Evolutionary conservation across 192 early-diverging fungal species (phyloP).

Genomic region (Backusella mclennaniae): DNA sequence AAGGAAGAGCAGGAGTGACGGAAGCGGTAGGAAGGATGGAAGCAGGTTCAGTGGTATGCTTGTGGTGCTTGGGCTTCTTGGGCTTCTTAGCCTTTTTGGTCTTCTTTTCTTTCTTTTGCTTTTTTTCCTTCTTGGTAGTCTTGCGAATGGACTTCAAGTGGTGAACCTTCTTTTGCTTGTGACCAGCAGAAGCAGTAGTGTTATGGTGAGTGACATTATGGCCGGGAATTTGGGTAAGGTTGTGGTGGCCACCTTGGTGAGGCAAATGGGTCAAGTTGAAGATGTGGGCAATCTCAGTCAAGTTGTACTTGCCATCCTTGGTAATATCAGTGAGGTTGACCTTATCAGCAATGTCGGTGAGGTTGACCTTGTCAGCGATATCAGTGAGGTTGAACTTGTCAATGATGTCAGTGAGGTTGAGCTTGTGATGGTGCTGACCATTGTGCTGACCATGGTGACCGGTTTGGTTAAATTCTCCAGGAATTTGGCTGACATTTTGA

Average conservation of each 20-base stretch:
- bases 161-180: background rate
- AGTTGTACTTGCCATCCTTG: no score
- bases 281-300: no score
- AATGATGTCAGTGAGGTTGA: background rate
- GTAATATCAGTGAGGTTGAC: no score
- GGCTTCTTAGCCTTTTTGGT: background rate
- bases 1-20: background rate
- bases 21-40: background rate
- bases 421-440: background rate
- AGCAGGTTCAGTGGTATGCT: background rate
- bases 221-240: background rate
- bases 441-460: background rate
- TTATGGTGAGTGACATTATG: background rate
- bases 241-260: background rate
- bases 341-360: no score
- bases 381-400: background rate
- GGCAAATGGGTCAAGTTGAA: background rate
- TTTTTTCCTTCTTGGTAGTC: background rate
- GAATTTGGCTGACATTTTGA: background rate
- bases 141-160: background rate
- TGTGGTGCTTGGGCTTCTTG: background rate
- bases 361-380: background rate
- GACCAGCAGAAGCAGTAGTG: background rate
- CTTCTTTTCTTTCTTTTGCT: background rate
- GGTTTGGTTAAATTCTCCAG: background rate